Percentiles rank a stretch among this genome's conserved stretches.
Conservation (phyloP, 495 filamentous ascomycete genomes). For the Rostrohypoxylon terebratum region DNA sequence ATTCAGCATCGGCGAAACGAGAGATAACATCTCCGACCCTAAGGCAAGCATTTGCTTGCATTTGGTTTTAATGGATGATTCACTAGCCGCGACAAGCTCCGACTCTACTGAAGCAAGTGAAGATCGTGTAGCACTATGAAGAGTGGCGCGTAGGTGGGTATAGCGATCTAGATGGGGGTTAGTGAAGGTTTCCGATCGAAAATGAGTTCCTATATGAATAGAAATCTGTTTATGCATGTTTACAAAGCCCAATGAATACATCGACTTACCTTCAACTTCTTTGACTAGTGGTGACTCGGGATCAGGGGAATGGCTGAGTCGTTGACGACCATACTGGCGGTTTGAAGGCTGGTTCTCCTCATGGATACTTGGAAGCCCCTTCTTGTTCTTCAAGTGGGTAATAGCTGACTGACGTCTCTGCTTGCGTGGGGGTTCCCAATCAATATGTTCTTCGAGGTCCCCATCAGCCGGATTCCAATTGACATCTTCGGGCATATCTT, state of each 20-base stretch:
- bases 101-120: conserved; percentile 23
- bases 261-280: conserved; percentile 33
- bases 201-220: too few species aligned
- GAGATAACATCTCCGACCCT: conserved; percentile 13
- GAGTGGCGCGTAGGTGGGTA: conserved; percentile 22
- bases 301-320: conserved; percentile 30
- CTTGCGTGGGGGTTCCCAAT: conserved; percentile 9
- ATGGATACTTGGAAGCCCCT: neutral
- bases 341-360: conserved; percentile 10
- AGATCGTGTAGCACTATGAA: conserved; percentile 25
- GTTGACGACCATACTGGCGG: conserved; percentile 11
- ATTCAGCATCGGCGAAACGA: conserved; percentile 15
- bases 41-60: conserved; percentile 13
- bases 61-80: conserved; percentile 10
- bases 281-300: conserved; percentile 30
- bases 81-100: conserved; percentile 2
- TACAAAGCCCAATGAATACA: neutral
- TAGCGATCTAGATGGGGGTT: conserved; percentile 25
- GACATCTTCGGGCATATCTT: conserved; percentile 5
- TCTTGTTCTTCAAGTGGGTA: conserved; percentile 40
- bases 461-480: too few species aligned
- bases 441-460: too few species aligned
- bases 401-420: conserved; percentile 30
- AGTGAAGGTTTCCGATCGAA: too few species aligned
- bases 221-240: too few species aligned